Conservation (phyloP, 2,329 filamentous ascomycete genomes). For the Rhytidhysteron rufulum region DNA sequence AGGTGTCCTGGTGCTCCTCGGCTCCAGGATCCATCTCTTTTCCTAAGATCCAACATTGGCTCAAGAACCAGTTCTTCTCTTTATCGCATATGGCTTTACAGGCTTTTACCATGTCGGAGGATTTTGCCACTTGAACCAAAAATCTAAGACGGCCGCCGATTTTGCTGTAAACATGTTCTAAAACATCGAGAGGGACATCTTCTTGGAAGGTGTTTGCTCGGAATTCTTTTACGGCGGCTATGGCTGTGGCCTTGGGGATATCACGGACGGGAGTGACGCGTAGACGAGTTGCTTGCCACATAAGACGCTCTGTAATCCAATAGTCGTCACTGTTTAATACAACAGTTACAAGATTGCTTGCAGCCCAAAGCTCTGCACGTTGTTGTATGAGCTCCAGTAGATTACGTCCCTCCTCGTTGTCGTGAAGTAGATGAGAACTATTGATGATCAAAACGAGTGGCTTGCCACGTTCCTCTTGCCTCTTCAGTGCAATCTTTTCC, state of each 20-base stretch:
- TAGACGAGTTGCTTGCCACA: conserved; percentile 90
- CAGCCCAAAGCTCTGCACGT: conserved; percentile 93
- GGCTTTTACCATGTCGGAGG: conserved; percentile 70
- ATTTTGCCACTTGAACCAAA: conserved; percentile 85
- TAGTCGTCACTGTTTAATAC: conserved; percentile 97
- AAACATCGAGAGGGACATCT: conserved; percentile 47
- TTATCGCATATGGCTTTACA: conserved; percentile 68
- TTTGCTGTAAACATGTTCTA: conserved; percentile 77
- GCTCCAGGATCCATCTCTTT: conserved; percentile 89
- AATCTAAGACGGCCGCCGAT: conserved; percentile 88
- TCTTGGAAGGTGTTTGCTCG: conserved; percentile 74
- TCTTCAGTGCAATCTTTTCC: conserved; percentile 83
- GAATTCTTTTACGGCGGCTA: conserved; percentile 73
- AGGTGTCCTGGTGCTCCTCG: conserved; percentile 97
- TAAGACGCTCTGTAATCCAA: conserved; percentile 95
- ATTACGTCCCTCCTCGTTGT: conserved; percentile 90
- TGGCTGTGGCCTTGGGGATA: conserved; percentile 72
- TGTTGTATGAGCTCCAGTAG: conserved; percentile 93
- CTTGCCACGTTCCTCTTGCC: conserved; percentile 57
- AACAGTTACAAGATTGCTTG: conserved; percentile 82
- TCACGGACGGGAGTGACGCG: conserved; percentile 86
- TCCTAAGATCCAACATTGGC: conserved; percentile 72
- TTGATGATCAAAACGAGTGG: conserved; percentile 94
- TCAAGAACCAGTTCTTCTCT: conserved; percentile 76
- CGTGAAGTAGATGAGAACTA: conserved; percentile 82